Conservation (phyloP, 768 basidiomycete genomes). For the Suillus placidus region DNA sequence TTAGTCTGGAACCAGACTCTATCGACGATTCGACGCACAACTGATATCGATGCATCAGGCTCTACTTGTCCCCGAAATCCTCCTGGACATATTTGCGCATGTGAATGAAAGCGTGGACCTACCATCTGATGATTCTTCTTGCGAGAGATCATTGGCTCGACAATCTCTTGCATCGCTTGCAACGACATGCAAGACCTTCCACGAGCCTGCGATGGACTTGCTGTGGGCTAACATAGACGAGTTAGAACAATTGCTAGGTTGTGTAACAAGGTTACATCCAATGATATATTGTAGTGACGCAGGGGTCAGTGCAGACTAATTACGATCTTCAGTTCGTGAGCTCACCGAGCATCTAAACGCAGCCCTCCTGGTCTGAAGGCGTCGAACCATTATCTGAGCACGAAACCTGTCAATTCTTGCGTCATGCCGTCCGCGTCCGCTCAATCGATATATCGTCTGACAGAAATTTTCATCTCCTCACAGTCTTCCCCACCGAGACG, state of each 20-base stretch:
- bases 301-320: background rate
- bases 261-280: constrained; percentile 1
- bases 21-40: background rate
- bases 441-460: background rate
- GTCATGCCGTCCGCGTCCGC: background rate
- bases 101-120: background rate
- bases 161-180: background rate
- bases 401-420: background rate
- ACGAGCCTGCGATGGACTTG: background rate
- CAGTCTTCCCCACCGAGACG: background rate
- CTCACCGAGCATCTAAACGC: background rate
- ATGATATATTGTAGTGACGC: background rate
- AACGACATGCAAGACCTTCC: background rate
- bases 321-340: background rate
- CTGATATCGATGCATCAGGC: constrained; percentile 1
- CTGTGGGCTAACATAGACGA: background rate
- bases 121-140: background rate
- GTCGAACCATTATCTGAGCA: background rate
- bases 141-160: background rate
- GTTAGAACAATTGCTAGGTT: background rate
- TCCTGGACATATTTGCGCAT: background rate
- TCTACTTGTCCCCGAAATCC: background rate
- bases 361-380: background rate
- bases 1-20: background rate
- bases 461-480: background rate